phyloP scores from a whole-genome alignment of 2,329 filamentous ascomycete species.

The Scortechinia acanthostroma region DNA sequence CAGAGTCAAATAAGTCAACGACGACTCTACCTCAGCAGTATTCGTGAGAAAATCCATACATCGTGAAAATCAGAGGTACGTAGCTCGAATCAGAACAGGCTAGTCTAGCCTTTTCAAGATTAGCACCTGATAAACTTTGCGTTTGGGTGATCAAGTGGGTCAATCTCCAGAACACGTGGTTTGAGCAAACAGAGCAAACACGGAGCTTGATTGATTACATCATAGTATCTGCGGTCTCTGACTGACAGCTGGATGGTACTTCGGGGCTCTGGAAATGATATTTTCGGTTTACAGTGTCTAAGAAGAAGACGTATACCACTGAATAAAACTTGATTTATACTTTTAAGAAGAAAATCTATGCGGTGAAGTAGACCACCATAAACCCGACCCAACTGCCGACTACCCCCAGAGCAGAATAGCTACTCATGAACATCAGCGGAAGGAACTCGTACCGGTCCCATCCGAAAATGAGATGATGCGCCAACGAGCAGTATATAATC shows the following conservation, averaged over 20 bases:
- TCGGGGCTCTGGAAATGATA: too few species aligned
- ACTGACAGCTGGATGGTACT: too few species aligned
- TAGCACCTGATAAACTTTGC: background rate
- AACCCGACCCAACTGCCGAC: constrained; percentile 94
- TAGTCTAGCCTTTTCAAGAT: background rate
- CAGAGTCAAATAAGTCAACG: too few species aligned
- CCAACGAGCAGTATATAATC: constrained; percentile 77
- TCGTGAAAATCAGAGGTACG: too few species aligned
- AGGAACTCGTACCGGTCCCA: constrained; percentile 73
- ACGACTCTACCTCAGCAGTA: too few species aligned
- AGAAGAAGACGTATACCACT: too few species aligned
- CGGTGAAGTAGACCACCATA: constrained; percentile 78
- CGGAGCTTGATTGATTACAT: background rate
- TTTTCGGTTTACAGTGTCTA: too few species aligned
- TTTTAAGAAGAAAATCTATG: constrained; percentile 1
- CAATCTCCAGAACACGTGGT: background rate
- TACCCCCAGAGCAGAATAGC: constrained; percentile 89
- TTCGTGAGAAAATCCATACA: too few species aligned
- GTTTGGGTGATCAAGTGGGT: background rate
- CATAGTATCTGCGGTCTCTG: too few species aligned
- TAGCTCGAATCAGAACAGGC: too few species aligned
- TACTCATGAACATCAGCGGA: constrained; percentile 93
- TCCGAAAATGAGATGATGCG: constrained; percentile 80
- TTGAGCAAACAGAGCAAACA: background rate
- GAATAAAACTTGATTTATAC: background rate